Conservation (phyloP, 169 alveolate species). For the Theileria orientalis region DNA sequence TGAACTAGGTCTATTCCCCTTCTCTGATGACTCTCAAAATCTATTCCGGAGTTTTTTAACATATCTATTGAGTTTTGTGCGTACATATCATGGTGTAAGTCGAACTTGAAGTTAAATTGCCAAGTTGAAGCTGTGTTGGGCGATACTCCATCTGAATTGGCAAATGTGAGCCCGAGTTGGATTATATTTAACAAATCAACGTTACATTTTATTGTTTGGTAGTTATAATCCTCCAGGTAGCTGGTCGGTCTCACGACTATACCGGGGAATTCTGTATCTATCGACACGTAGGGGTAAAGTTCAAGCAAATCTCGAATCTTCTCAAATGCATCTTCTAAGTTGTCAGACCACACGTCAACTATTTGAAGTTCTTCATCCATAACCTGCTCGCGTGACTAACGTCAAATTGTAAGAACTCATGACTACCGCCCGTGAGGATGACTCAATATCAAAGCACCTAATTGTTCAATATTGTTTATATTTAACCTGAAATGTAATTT, state of each 20-base stretch:
- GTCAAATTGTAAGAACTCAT: background rate
- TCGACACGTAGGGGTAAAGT: constrained; percentile 86
- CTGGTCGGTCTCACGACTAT: constrained; percentile 89
- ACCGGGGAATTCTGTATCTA: constrained; percentile 92
- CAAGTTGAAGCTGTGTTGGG: constrained; percentile 92
- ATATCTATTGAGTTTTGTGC: constrained; percentile 91
- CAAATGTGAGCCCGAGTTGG: constrained; percentile 94
- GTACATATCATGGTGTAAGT: constrained; percentile 85
- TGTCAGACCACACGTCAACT: constrained; percentile 83
- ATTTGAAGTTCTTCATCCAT: constrained; percentile 83
- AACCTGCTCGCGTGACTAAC: constrained; percentile 26
- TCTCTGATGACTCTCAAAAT: constrained; percentile 89
- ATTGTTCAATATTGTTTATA: no score
- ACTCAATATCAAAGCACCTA: background rate
- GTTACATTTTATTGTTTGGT: constrained; percentile 92
- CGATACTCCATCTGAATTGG: constrained; percentile 88
- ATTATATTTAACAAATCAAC: constrained; percentile 94
- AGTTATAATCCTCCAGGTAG: constrained; percentile 89
- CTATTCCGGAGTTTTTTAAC: constrained; percentile 94
- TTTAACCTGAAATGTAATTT: background rate
- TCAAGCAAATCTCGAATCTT: constrained; percentile 88
- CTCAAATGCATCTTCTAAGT: constrained; percentile 88
- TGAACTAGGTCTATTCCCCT: constrained; percentile 90
- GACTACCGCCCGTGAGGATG: background rate
- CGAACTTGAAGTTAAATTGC: constrained; percentile 96